Base-by-base conservation (phyloP, 2,329 filamentous ascomycete genomes). In the Aspergillus pseudoglaucus region DNA sequence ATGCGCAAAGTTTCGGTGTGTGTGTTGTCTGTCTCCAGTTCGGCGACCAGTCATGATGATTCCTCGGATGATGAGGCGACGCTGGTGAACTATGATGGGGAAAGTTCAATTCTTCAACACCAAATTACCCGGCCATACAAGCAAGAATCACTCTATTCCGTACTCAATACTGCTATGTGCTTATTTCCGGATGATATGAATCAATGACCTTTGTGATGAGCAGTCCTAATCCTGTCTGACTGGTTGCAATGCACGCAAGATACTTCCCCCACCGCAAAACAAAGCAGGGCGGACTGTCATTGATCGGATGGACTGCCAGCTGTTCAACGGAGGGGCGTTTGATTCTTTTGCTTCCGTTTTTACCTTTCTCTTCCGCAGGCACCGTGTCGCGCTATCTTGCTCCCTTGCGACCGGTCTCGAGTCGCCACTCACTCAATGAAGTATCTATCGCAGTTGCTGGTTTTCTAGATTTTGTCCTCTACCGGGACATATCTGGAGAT, bases 1-100 rank as follows among this genome's bases (percentile, higher is more conserved):
- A 50, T 48, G 46, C 47, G 51, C 54, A 50, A 57, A 56, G 45
- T 55, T 57, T 54, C 55, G 53, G 53, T 57, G 55, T 56, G 49
- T 39, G 15, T 18, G 25, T 30, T 30, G 25, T 30, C 25, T 30
- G 25, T 38, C 41, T 23, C 40, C 18, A 22, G 41, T 37, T 35
- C 42, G 14, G 46, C 46, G 22, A 45, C 44, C 35, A 40, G 25
- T 33, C 42, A 44, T 39, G 17, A 22, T 39, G 37, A 39, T 39
- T 17, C 8, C 18, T 20, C 17, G 15, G 25, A 30, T 12, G 25
- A 39, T 10, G 37, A 20, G 37, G 15, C 15, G 18, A 20, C 17
- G n/a, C 8, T 37, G 12, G 15, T 37, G 33, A n/a, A 30, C 33
- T 8, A 18, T 37, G 33, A 37, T 17, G 17, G n/a, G n/a, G 33